phyloP scores from a whole-genome alignment of 2,329 filamentous ascomycete genomes.

The Fusarium sp. region DNA sequence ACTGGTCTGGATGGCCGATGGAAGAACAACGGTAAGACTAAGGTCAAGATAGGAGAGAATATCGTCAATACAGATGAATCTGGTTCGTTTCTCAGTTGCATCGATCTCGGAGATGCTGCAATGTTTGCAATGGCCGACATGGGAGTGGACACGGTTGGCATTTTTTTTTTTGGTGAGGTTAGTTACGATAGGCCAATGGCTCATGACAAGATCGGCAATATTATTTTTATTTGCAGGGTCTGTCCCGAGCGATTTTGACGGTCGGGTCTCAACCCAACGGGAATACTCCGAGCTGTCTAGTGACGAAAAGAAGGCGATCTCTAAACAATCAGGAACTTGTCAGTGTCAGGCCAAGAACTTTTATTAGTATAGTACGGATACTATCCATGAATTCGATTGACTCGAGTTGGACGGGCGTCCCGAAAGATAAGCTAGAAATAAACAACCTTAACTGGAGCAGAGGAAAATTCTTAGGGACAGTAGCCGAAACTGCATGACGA shows the following conservation, averaged over 20 bases:
- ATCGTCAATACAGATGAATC: conserved; percentile 25
- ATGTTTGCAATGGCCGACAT: conserved; percentile 30
- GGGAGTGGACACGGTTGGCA: conserved; percentile 28
- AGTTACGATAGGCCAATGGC: conserved; percentile 44
- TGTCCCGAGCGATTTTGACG: conserved; percentile 31
- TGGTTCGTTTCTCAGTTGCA: conserved; percentile 19
- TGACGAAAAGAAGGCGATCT: not conserved
- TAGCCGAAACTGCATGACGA: conserved; percentile 34
- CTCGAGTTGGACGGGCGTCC: conserved; percentile 33
- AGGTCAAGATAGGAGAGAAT: not conserved
- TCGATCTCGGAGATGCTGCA: conserved; percentile 24
- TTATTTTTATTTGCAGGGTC: conserved; percentile 33
- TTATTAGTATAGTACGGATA: not conserved
- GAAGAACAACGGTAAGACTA: conserved; percentile 5
- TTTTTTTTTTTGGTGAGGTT: conserved; percentile 18
- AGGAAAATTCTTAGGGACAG: conserved; percentile 23
- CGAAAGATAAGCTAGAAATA: conserved; percentile 41
- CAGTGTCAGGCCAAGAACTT: conserved; percentile 1
- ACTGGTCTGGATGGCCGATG: not conserved
- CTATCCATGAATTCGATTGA: conserved; percentile 22
- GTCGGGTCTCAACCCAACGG: conserved; percentile 10
- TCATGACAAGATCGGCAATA: conserved; percentile 36
- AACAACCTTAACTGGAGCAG: conserved; percentile 15
- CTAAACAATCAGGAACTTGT: conserved; percentile 7
- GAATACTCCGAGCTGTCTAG: not conserved